Percentiles rank a stretch among this genome's conserved stretches.
Conservation (phyloP, 2,329 filamentous ascomycete species). For the Samsoniella hepiali region DNA sequence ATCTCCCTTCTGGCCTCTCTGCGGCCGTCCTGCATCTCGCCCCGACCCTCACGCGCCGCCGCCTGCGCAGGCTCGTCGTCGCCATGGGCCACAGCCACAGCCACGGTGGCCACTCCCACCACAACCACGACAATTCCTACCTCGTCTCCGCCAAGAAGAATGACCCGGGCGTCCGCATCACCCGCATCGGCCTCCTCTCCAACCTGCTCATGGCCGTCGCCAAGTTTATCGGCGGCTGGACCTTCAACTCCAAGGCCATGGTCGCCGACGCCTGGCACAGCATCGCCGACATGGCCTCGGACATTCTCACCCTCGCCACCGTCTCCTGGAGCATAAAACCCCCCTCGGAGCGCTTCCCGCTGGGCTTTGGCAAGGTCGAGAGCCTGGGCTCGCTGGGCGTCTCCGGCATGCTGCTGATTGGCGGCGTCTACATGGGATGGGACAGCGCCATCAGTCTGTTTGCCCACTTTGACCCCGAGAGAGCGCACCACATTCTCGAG, state of each 20-base stretch:
- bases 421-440: slow-evolving; percentile 88
- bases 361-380: slow-evolving; percentile 96
- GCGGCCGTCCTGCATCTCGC: slow-evolving; percentile 22
- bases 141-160: slow-evolving; percentile 83
- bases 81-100: slow-evolving; percentile 33
- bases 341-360: slow-evolving; percentile 78
- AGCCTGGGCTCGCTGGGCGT: slow-evolving; percentile 91
- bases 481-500: slow-evolving; percentile 60
- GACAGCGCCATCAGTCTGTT: slow-evolving; percentile 67
- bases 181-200: slow-evolving; percentile 62
- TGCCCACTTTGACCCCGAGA: slow-evolving; percentile 68
- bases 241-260: slow-evolving; percentile 92
- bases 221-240: slow-evolving; percentile 88
- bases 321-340: slow-evolving; percentile 90
- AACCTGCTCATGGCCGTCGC: slow-evolving; percentile 93
- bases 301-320: slow-evolving; percentile 89
- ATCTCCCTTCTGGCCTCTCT: slow-evolving; percentile 7
- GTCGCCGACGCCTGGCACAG: slow-evolving; percentile 94
- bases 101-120: slow-evolving; percentile 48
- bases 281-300: slow-evolving; percentile 90
- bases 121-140: slow-evolving; percentile 89
- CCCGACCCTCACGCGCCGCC: slow-evolving; percentile 23
- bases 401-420: slow-evolving; percentile 82
- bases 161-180: slow-evolving; percentile 63
- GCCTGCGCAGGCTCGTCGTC: slow-evolving; percentile 17